These are phyloP conservation scores for Kazachstania taianensis DNA, from an alignment of 805 yeast genomes.

Conservation along the genomic window DNA sequence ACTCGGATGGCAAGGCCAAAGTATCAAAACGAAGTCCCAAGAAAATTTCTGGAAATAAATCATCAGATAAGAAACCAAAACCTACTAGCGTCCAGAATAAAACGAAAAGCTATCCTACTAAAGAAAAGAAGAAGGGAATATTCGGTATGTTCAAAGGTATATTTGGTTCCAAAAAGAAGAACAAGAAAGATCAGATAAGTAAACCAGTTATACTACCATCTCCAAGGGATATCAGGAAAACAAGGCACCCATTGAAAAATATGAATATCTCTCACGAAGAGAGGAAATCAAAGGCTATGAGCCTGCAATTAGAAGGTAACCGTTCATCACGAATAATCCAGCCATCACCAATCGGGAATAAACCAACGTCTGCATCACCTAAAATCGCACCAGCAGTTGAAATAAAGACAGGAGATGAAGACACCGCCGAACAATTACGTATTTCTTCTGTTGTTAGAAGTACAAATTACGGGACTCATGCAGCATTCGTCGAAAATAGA, in stretches of 20 bases:
- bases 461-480: neutral
- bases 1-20: neutral
- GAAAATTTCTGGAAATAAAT: neutral
- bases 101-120: no score
- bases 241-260: no score
- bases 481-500: no score
- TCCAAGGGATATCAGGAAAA: neutral
- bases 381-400: no score
- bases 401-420: no score
- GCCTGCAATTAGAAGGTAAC: no score
- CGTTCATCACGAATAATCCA: neutral
- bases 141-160: conserved; percentile 12
- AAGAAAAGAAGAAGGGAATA: conserved; percentile 13
- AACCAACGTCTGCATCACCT: neutral
- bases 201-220: conserved; percentile 3
- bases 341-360: neutral
- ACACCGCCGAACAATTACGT: conserved; percentile 8
- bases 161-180: conserved; percentile 11
- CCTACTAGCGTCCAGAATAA: no score
- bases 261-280: no score
- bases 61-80: conserved; percentile 1
- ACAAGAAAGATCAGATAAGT: conserved; percentile 5
- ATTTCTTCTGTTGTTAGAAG: conserved; percentile 18
- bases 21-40: neutral
- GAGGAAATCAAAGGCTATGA: no score